These are phyloP conservation scores for Xerocomellus amylosporus DNA, from an alignment of 768 basidiomycete genomes.

Conservation along the genomic window DNA sequence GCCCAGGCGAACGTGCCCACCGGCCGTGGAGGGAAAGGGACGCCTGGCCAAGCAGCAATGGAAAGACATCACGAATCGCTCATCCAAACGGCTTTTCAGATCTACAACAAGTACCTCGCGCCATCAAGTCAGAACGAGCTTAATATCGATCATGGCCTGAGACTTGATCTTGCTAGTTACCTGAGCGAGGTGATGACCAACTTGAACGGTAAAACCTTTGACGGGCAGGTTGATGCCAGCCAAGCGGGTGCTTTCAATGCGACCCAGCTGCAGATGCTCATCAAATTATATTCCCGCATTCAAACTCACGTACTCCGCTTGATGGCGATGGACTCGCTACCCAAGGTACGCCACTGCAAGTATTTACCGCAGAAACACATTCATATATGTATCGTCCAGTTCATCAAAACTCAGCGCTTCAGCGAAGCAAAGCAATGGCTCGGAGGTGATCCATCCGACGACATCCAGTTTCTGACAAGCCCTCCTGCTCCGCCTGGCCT, in stretches of 20 bases:
- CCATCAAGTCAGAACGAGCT: constrained; percentile 94
- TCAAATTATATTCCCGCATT: constrained; percentile 91
- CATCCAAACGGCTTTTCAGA: constrained; percentile 90
- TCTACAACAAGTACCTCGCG: constrained; percentile 93
- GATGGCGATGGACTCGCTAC: constrained; percentile 99
- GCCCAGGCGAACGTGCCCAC: constrained; percentile 61
- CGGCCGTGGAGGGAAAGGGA: constrained; percentile 43
- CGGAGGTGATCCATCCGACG: constrained; percentile 70
- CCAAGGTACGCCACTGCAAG: constrained; percentile 58
- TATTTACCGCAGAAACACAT: constrained; percentile 7
- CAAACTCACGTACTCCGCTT: constrained; percentile 95
- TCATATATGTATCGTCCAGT: constrained; percentile 42
- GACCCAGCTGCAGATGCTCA: constrained; percentile 92
- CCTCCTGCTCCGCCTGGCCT: constrained; percentile 73
- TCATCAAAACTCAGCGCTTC: constrained; percentile 85
- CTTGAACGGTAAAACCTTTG: constrained; percentile 71
- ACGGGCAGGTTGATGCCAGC: constrained; percentile 77
- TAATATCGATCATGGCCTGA: constrained; percentile 96
- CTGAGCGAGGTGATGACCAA: constrained; percentile 85
- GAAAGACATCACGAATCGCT: constrained; percentile 94
- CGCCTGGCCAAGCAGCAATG: constrained; percentile 86
- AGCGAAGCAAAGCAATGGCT: constrained; percentile 75
- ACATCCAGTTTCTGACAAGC: constrained; percentile 52
- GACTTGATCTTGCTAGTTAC: constrained; percentile 92
- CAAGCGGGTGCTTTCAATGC: constrained; percentile 86